Base-by-base conservation (phyloP, 2,329 filamentous ascomycete genomes). In the Arthrobotrys iridis region DNA sequence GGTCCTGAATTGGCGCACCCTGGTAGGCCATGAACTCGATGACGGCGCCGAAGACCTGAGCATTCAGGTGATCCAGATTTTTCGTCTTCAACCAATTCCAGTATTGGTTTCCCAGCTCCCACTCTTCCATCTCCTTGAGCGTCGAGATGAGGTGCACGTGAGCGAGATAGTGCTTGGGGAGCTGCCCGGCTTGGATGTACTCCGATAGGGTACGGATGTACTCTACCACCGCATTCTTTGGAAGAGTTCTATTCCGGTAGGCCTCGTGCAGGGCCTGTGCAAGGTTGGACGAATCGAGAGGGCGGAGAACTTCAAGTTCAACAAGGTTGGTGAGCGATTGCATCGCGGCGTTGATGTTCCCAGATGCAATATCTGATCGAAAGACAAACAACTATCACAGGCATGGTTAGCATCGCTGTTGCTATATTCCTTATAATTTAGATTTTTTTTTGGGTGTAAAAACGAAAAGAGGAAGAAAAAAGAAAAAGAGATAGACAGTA, bases 31-130 rank as follows among this genome's bases (percentile, higher is more conserved):
- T 79, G 41, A 85, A 79, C 76, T 86, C 84, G 28, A 87, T 85
- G 0, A 84, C 85, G 5, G 83, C 83, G 4, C 85, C 85, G 72
- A 86, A 86, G 0, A 84, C 83, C 3, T 81, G 79, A 13, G 81
- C 78, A 59, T 83, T 82, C 7, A 85, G 81, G 57, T 82, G 82
- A 3, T 80, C 78, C 15, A 84, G 82, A 50, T 83, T 82, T 76
- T 85, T 83, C 2, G 79, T 67, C 22, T 80, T 77, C 11, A 87
- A 80, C 85, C 85, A 86, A 18, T 80, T 77, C 85, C 85, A 87
- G 75, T 86, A 84, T 1, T 80, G 78, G 22, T 79, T 77, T 3
- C 82, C 83, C 48, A 81, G 77, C 3, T 81, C 77, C 72, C 81
- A 84, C 40, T 81, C 80, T n/a, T 81, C 80, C 30, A 81, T 79